A percentile compares a stretch with the other conserved stretches of the same genome.
phyloP scores from a whole-genome alignment of 2,329 filamentous ascomycete species.

The Scedosporium aurantiacum region DNA sequence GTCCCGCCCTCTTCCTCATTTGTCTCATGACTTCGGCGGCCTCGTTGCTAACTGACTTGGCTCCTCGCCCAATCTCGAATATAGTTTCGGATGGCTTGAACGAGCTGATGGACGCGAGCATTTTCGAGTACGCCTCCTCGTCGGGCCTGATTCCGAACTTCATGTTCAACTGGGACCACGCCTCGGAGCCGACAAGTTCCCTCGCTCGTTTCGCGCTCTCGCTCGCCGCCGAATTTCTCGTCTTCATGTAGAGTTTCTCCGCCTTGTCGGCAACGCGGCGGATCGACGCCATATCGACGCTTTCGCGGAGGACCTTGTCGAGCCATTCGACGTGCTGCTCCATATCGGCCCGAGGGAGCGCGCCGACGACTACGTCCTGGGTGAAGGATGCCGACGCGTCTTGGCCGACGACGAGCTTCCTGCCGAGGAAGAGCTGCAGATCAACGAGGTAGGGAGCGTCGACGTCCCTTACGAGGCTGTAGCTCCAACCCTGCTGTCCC shows the following conservation, averaged over 20 bases:
- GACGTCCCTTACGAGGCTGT: constrained; percentile 77
- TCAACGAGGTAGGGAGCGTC: constrained; percentile 90
- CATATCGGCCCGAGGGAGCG: constrained; percentile 60
- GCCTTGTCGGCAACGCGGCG: constrained; percentile 71
- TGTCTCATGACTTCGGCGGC: constrained; percentile 68
- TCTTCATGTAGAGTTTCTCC: constrained; percentile 84
- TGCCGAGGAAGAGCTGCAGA: constrained; percentile 87
- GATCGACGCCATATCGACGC: constrained; percentile 60
- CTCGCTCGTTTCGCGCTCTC: constrained; percentile 86
- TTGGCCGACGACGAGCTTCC: constrained; percentile 66
- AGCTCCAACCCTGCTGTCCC: constrained; percentile 86
- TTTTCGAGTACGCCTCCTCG: constrained; percentile 61
- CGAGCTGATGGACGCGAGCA: constrained; percentile 79
- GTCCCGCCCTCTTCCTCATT: constrained; percentile 58
- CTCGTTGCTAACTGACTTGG: constrained; percentile 48
- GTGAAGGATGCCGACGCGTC: constrained; percentile 58
- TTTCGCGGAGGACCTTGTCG: constrained; percentile 64
- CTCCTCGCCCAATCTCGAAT: constrained; percentile 80
- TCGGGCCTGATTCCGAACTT: constrained; percentile 58
- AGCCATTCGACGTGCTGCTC: constrained; percentile 74
- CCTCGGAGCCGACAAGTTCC: constrained; percentile 57
- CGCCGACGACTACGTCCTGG: constrained; percentile 73
- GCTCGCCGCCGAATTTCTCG: constrained; percentile 76
- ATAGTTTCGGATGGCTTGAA: constrained; percentile 89
- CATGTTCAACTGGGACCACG: constrained; percentile 65